phyloP scores from a whole-genome alignment of 345 rosid species.

The Populus pruinosa region DNA sequence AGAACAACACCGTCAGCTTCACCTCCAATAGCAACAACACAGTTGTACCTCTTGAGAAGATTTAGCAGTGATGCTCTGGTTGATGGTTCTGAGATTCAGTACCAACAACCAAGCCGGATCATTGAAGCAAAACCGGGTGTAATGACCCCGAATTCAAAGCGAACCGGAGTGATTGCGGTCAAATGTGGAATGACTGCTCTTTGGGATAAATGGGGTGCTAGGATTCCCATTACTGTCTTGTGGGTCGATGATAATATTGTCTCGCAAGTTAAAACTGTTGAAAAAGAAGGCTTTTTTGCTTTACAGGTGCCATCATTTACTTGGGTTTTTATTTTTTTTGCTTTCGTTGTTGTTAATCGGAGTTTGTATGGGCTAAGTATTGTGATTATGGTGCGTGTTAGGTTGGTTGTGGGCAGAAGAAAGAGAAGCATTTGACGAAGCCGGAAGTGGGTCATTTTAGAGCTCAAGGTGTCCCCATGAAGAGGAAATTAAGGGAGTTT shows the following conservation, averaged over 20 bases:
- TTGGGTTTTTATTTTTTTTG: neutral
- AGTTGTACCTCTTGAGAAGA: constrained; percentile 31
- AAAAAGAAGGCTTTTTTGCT: constrained; percentile 81
- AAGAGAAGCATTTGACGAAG: constrained; percentile 82
- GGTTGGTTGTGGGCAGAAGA: constrained; percentile 96
- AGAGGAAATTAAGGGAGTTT: constrained; percentile 88
- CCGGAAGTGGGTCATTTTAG: constrained; percentile 97
- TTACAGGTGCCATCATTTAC: constrained; percentile 52
- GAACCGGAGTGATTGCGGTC: constrained; percentile 80
- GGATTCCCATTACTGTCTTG: constrained; percentile 70
- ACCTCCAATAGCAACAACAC: constrained; percentile 4
- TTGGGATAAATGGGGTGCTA: constrained; percentile 97
- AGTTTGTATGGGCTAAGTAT: constrained; percentile 16
- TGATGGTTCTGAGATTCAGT: constrained; percentile 32
- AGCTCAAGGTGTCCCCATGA: constrained; percentile 88
- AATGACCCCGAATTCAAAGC: constrained; percentile 64
- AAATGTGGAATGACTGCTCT: constrained; percentile 87
- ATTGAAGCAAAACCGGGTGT: constrained; percentile 54
- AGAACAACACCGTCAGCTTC: constrained; percentile 8
- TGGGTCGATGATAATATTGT: constrained; percentile 93
- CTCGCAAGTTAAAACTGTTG: constrained; percentile 86
- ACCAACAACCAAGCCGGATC: constrained; percentile 33
- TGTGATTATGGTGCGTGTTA: constrained; percentile 47
- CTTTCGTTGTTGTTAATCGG: neutral
- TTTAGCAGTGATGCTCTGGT: constrained; percentile 37